Percentiles rank a stretch among this genome's conserved stretches.
phyloP scores from a whole-genome alignment of 2,329 filamentous ascomycete genomes.

The Knufia petricola region DNA sequence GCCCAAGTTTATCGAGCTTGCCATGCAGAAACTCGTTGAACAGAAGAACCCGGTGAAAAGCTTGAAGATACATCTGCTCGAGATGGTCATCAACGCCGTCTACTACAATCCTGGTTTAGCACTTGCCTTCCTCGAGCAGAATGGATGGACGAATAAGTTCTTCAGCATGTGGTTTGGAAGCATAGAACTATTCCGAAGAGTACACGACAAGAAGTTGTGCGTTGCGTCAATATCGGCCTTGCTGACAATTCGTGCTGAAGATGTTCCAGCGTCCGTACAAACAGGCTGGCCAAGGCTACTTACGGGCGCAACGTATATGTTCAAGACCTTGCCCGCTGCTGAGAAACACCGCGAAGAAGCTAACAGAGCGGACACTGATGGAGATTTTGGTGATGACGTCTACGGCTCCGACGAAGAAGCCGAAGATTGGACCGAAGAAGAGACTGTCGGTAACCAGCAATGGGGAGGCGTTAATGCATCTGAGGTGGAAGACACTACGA shows the following conservation, averaged over 20 bases:
- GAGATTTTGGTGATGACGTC: slow-evolving; percentile 64
- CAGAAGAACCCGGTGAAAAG: slow-evolving; percentile 67
- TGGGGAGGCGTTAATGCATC: slow-evolving; percentile 56
- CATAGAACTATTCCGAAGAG: slow-evolving; percentile 84
- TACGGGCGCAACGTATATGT: slow-evolving; percentile 78
- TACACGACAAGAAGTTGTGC: slow-evolving; percentile 97
- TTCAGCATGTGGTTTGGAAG: slow-evolving; percentile 97
- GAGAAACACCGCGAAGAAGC: slow-evolving; percentile 89
- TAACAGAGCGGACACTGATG: slow-evolving; percentile 53
- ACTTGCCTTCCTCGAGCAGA: slow-evolving; percentile 77
- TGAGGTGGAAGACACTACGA: slow-evolving; percentile 46
- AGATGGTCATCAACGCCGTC: slow-evolving; percentile 96
- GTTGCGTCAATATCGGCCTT: slow-evolving; percentile 87
- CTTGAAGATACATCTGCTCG: slow-evolving; percentile 92
- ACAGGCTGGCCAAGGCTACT: slow-evolving; percentile 90
- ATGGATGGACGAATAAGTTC: slow-evolving; percentile 96
- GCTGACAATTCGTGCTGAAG: slow-evolving; percentile 65
- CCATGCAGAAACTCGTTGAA: slow-evolving; percentile 69
- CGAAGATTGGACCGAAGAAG: slow-evolving; percentile 68
- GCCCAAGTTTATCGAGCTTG: slow-evolving; percentile 77
- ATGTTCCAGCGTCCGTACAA: slow-evolving; percentile 85
- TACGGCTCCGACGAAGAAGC: slow-evolving; percentile 62
- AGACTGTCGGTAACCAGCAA: slow-evolving; percentile 31
- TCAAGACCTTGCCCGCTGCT: slow-evolving; percentile 80
- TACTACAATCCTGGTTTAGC: slow-evolving; percentile 90